Evolutionary conservation across 2,329 filamentous ascomycete genomes (phyloP).

Genomic region (Microsporum canis): DNA sequence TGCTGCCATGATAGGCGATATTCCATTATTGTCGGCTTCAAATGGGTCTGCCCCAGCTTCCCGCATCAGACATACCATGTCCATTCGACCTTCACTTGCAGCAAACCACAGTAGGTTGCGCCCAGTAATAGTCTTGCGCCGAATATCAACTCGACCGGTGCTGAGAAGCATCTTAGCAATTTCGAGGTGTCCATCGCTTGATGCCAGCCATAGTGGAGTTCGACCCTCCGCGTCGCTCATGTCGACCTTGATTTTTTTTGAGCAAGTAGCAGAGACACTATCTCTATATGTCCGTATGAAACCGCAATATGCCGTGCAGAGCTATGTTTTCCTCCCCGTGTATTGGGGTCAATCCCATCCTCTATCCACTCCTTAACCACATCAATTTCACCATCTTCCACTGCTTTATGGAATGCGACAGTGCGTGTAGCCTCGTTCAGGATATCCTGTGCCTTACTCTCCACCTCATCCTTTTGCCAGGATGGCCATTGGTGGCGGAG

Average conservation of each 20-base stretch:
- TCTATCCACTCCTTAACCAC: constrained; percentile 11
- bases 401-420: background rate
- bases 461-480: background rate
- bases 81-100: background rate
- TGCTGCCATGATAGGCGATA: background rate
- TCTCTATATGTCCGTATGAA: background rate
- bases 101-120: background rate
- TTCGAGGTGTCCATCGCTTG: background rate
- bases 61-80: background rate
- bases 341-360: background rate
- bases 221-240: background rate
- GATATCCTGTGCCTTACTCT: background rate
- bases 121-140: background rate
- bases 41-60: background rate
- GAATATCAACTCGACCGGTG: background rate
- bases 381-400: background rate
- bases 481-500: background rate
- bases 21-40: background rate
- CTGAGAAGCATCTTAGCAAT: background rate
- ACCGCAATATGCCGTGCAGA: background rate
- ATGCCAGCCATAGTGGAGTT: constrained; percentile 4
- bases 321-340: background rate
- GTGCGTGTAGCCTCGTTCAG: background rate
- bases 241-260: background rate
- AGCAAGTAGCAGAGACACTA: background rate